Evolutionary conservation across 2,329 filamentous ascomycete genomes (phyloP).

Genomic region (Lachnellula cervina): DNA sequence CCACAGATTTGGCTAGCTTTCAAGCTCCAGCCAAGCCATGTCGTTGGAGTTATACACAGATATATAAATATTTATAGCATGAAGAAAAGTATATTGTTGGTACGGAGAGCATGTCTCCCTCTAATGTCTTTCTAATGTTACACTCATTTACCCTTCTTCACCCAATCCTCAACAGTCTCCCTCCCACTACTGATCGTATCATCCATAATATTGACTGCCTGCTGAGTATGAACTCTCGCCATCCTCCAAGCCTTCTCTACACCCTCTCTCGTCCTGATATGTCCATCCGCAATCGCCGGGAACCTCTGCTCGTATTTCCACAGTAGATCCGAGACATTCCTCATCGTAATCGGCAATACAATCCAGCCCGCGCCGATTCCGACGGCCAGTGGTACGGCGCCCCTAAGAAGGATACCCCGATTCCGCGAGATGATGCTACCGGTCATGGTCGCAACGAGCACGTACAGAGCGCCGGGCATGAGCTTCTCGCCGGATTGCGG

Average conservation of each 20-base stretch:
- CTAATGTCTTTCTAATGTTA: background rate
- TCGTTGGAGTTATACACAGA: no score
- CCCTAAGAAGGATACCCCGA: conserved; percentile 77
- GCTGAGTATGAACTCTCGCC: conserved; percentile 67
- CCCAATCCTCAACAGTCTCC: conserved; percentile 79
- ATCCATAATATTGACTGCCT: conserved; percentile 69
- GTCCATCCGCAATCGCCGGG: conserved; percentile 76
- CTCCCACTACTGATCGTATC: conserved; percentile 73
- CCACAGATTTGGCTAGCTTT: background rate
- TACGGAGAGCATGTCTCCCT: conserved; percentile 12
- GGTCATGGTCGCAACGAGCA: conserved; percentile 90
- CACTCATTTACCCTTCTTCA: conserved; percentile 65
- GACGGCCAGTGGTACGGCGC: conserved; percentile 69
- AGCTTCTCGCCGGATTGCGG: conserved; percentile 82
- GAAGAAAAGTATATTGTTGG: conserved; percentile 19
- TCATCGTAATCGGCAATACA: conserved; percentile 82
- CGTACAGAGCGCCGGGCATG: conserved; percentile 85
- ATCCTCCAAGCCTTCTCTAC: conserved; percentile 67
- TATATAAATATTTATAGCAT: background rate
- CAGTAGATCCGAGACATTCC: conserved; percentile 77
- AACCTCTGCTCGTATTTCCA: conserved; percentile 93
- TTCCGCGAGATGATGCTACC: conserved; percentile 88
- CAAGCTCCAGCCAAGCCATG: background rate
- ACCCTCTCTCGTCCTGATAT: conserved; percentile 65
- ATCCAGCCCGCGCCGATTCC: conserved; percentile 80